Evolutionary conservation across 202 grass and related monocot species (phyloP).

Genomic region (Zoysia matrella): DNA sequence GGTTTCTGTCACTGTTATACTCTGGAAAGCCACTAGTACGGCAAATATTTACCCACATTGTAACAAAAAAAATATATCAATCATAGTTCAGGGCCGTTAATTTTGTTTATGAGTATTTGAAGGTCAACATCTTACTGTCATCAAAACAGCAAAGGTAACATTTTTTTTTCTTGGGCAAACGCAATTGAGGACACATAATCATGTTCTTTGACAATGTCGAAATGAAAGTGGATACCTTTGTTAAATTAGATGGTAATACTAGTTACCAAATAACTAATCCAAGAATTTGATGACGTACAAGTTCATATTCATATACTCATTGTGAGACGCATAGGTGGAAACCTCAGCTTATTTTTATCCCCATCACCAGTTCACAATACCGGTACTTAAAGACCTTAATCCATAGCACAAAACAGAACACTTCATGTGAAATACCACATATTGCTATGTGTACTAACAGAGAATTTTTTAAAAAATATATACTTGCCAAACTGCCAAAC

Average conservation of each 20-base stretch:
- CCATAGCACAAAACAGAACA: background rate
- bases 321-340: background rate
- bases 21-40: conserved; percentile 40
- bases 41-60: conserved; percentile 27
- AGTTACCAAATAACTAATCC: background rate
- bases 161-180: background rate
- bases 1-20: conserved; percentile 32
- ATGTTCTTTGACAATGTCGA: conserved; percentile 10
- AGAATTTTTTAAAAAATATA: background rate
- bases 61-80: conserved; percentile 6
- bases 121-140: background rate
- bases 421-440: background rate
- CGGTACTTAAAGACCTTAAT: background rate
- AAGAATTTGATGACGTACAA: background rate
- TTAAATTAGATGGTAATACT: background rate
- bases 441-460: background rate
- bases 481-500: background rate
- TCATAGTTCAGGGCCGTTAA: background rate
- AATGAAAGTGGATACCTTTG: background rate
- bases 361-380: background rate
- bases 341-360: background rate
- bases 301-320: conserved; percentile 1
- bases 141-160: background rate
- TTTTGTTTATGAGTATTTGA: background rate
- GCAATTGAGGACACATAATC: background rate